Conservation (phyloP, 257 asterid genomes). For the Capsicum pubescens region DNA sequence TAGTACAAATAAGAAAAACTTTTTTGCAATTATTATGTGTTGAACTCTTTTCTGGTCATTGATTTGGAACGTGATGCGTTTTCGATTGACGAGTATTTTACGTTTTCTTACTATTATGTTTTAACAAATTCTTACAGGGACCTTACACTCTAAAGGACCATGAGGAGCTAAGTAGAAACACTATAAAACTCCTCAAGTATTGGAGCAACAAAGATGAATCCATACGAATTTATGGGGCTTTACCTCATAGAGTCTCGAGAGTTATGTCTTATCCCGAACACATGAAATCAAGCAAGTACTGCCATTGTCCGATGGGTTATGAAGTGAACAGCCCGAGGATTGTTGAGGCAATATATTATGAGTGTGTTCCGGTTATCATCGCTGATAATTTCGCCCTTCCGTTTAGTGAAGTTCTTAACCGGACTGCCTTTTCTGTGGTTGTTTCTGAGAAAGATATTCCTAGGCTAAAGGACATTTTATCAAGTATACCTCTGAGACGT, state of each 20-base stretch:
- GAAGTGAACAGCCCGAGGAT: slow-evolving; percentile 96
- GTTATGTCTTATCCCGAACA: slow-evolving; percentile 68
- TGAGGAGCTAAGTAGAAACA: slow-evolving; percentile 62
- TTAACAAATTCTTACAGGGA: slow-evolving; percentile 55
- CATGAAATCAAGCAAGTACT: slow-evolving; percentile 92
- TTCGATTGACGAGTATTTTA: background rate
- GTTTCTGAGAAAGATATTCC: slow-evolving; percentile 85
- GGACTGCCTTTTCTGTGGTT: slow-evolving; percentile 74
- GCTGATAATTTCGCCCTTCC: slow-evolving; percentile 80
- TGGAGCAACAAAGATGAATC: slow-evolving; percentile 78
- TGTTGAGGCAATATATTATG: slow-evolving; percentile 84
- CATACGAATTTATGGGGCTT: slow-evolving; percentile 71
- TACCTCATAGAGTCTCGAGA: slow-evolving; percentile 63
- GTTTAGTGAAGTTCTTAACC: slow-evolving; percentile 61
- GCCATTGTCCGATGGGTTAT: slow-evolving; percentile 93
- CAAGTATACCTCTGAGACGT: slow-evolving; percentile 62
- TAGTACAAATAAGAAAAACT: background rate
- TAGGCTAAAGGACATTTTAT: slow-evolving; percentile 68
- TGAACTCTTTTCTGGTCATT: slow-evolving; percentile 1
- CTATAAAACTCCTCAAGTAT: slow-evolving; percentile 70
- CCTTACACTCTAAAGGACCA: slow-evolving; percentile 73
- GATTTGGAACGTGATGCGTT: background rate
- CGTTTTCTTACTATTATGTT: background rate
- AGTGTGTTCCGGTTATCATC: slow-evolving; percentile 85
- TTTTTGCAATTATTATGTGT: background rate